phyloP scores from a whole-genome alignment of 805 yeast genomes.

The Starmerella gropengiesseri region DNA sequence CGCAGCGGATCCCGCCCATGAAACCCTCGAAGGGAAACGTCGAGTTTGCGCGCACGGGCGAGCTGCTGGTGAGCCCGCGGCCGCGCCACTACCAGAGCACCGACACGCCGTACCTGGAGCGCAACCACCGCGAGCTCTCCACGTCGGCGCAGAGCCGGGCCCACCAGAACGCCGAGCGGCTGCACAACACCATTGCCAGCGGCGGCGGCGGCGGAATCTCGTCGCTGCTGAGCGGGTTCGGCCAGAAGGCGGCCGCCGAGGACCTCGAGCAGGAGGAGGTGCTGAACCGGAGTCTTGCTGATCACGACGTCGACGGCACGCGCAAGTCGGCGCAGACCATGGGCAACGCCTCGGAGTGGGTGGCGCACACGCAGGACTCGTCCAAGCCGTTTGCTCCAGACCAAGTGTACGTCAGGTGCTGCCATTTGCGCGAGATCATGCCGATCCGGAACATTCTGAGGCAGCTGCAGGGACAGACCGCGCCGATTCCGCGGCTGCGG shows the following conservation, averaged over 20 bases:
- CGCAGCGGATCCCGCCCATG: slow-evolving; percentile 87
- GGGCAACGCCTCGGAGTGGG: slow-evolving; percentile 24
- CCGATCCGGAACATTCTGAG: slow-evolving; percentile 85
- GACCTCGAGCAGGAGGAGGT: slow-evolving; percentile 13
- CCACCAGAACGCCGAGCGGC: slow-evolving; percentile 21
- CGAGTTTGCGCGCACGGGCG: slow-evolving; percentile 28
- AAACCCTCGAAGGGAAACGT: slow-evolving; percentile 73
- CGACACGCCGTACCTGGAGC: slow-evolving; percentile 15
- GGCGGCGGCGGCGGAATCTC: slow-evolving; percentile 8
- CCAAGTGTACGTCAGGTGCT: slow-evolving; percentile 77
- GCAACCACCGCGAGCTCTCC: slow-evolving; percentile 18
- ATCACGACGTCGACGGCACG: slow-evolving; percentile 16
- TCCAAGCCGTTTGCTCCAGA: slow-evolving; percentile 41
- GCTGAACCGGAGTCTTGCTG: neutral
- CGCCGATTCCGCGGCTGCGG: slow-evolving; percentile 62
- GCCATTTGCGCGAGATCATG: slow-evolving; percentile 80
- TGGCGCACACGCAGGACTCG: slow-evolving; percentile 16
- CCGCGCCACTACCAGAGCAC: slow-evolving; percentile 3
- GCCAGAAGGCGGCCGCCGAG: neutral
- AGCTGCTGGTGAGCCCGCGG: slow-evolving; percentile 16
- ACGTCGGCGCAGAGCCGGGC: slow-evolving; percentile 19
- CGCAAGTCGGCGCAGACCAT: neutral
- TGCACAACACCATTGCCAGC: slow-evolving; percentile 14
- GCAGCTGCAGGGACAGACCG: slow-evolving; percentile 65
- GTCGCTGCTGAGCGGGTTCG: slow-evolving; percentile 5